Evolutionary conservation across 164 flowering plant species (phyloP).

Genomic region (Pachysandra terminalis): DNA sequence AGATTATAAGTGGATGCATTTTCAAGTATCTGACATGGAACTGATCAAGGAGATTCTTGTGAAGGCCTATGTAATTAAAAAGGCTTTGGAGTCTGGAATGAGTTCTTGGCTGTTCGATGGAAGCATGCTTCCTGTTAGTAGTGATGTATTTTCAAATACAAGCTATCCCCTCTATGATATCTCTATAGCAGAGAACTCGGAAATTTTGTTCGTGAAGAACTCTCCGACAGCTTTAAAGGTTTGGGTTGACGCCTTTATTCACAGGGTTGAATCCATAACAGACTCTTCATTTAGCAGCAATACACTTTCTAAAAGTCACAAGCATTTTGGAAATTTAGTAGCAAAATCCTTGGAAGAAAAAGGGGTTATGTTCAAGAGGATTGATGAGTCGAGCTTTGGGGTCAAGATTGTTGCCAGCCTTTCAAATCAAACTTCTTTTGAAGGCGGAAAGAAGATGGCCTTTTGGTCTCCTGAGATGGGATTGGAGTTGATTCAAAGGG

Average conservation of each 20-base stretch:
- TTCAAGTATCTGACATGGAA: constrained; percentile 25
- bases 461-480: constrained; percentile 50
- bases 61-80: constrained; percentile 44
- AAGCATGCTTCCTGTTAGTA: constrained; percentile 39
- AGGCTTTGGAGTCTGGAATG: constrained; percentile 42
- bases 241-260: constrained; percentile 43
- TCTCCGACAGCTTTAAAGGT: constrained; percentile 39
- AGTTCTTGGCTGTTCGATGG: constrained; percentile 48
- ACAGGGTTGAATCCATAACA: constrained; percentile 23
- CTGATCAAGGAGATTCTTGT: constrained; percentile 42
- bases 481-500: constrained; percentile 26
- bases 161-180: constrained; percentile 31
- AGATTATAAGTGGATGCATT: constrained; percentile 18
- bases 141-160: constrained; percentile 23
- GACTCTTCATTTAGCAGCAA: constrained; percentile 18
- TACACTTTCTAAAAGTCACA: constrained; percentile 15
- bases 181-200: constrained; percentile 31
- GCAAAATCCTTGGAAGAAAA: constrained; percentile 36
- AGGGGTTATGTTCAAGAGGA: constrained; percentile 28
- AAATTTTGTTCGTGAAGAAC: constrained; percentile 40
- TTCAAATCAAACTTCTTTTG: constrained; percentile 26
- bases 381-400: constrained; percentile 41
- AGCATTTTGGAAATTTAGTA: constrained; percentile 27
- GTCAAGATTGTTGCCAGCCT: constrained; percentile 20
- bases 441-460: constrained; percentile 33